Evolutionary conservation across 768 basidiomycete species (phyloP), one percentile per base, ranked within the genome.

Genomic region (Boletus pseudo-olivaceus): DNA sequence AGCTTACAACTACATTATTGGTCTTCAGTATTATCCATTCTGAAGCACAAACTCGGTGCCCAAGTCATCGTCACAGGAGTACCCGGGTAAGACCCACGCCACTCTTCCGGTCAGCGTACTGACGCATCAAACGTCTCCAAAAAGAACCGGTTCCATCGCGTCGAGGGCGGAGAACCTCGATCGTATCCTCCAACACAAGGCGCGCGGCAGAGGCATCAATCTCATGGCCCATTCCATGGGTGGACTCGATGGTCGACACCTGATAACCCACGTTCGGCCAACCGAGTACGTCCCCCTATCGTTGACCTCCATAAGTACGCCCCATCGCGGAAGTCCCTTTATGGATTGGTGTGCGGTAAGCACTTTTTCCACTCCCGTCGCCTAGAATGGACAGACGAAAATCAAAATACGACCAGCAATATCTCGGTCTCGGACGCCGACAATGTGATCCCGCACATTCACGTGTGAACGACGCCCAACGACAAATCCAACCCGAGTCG

Each of bases 141-240:
- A 26, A 23, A 96, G 93, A 4, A 98, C 95, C 15, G 97, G 94
- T 5, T 94, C 92, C 0, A 86, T 99, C 50, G 73, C 82, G 12
- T 86, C 89, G 11, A 84, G 97, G 19, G 88, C 94, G 0, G 78
- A 85, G 49, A 80, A 78, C 42, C 76, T 99, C 59, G 81, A 98
- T 68, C 77, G 77, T 23, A 83, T 88, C 60, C 78, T 99, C 11
- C 76, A 82, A 52, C 66, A 74, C 12, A 85, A 77, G 44, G 84
- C 86, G 4, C 77, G 74, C 14, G 93, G 91, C 6, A 82, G 87
- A 45, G 91, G 88, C 9, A 73, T 98, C 63, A 99, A 99, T 68
- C 85, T 99, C 58, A 77, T 99, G 42, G 97, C 92, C 0, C 97
- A 99, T 67, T 95, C 93, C 7, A 99, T 99, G 97, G 96, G 96